A percentile compares a stretch with the other conserved stretches of the same genome.
Conservation (phyloP, 1,284 basidiomycete genomes). For the Melampsora americana region DNA sequence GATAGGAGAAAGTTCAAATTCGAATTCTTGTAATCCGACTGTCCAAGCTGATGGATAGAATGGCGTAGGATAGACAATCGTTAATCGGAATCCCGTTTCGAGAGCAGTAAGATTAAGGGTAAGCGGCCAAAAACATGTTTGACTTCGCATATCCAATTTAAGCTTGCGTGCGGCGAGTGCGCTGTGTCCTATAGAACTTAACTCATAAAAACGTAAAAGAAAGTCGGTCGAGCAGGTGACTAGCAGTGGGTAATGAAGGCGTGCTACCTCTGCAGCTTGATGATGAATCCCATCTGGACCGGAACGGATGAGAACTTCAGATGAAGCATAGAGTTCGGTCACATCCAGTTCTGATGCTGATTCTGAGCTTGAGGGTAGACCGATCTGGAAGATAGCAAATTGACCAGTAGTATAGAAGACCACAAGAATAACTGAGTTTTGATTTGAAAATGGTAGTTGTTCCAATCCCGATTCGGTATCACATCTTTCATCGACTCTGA, state of each 20-base stretch:
- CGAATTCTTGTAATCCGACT: slow-evolving; percentile 38
- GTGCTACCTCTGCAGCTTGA: slow-evolving; percentile 9
- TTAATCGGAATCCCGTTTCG: slow-evolving; percentile 12
- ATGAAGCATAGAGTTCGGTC: neutral
- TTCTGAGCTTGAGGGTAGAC: neutral
- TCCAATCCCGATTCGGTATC: neutral
- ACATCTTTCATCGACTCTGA: slow-evolving; percentile 30
- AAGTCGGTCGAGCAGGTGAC: slow-evolving; percentile 37
- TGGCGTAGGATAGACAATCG: slow-evolving; percentile 31
- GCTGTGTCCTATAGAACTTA: neutral
- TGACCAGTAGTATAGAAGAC: slow-evolving; percentile 27
- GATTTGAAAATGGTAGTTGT: neutral
- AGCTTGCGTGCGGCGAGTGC: slow-evolving; percentile 3
- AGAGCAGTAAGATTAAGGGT: slow-evolving; percentile 11
- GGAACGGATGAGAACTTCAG: no score
- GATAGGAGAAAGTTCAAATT: slow-evolving; percentile 18
- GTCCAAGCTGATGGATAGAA: slow-evolving; percentile 42
- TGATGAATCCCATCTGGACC: neutral
- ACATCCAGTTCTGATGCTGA: neutral
- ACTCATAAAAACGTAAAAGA: slow-evolving; percentile 17
- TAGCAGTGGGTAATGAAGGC: slow-evolving; percentile 28
- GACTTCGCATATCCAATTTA: slow-evolving; percentile 19
- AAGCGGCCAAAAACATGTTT: slow-evolving; percentile 37
- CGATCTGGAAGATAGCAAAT: slow-evolving; percentile 17
- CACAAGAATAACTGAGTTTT: neutral